Base-by-base conservation (phyloP, 306 rosid genomes). In the Rosa multiflora region DNA sequence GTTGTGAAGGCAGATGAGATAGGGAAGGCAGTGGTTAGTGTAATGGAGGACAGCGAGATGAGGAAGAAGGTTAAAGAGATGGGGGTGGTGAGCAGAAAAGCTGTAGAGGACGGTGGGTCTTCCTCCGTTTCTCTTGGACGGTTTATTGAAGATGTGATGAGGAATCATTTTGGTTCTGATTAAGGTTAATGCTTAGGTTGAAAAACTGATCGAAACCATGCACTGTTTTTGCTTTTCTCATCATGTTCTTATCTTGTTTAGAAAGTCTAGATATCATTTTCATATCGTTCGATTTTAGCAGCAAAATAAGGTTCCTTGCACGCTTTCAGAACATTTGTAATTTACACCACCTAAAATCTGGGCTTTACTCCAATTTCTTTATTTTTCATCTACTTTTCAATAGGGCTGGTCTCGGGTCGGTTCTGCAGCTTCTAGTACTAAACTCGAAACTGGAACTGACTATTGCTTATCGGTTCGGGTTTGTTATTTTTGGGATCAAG, bases 1-100 rank as follows among this genome's bases (percentile, higher is more conserved):
- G 59, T 77, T n/a, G 87, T 88, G 10, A n/a, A 47, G 80, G 89
- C 92, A 6, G 88, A 85, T 14, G 88, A 88, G 85, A 82, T 91
- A 37, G 87, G 79, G 75, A 68, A 70, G 62, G 93, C 87, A 0
- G 23, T 85, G 68, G 76, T 74, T 58, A 53, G 47, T 0, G 70
- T 88, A 51, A 81, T 89, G 93, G 84, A 89, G 43, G 82, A 71
- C 8, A 62, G 52, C 20, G 48, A 68, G 71, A 76, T 80, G 68
- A 68, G 79, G 66, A 85, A 83, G 79, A 91, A 84, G 73, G 89
- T 85, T 39, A 76, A 83, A 53, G 81, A 81, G 85, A 81, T 82
- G 52, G 84, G 79, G 47, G 77, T 76, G 72, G 29, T 39, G 81
- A 80, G 90, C 18, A 83, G 85, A 76, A 83, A 81, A 39, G 85